Evolutionary conservation across 2,329 filamentous ascomycete genomes (phyloP), one percentile per base, ranked within the genome.

Genomic region (Claviceps sp.): DNA sequence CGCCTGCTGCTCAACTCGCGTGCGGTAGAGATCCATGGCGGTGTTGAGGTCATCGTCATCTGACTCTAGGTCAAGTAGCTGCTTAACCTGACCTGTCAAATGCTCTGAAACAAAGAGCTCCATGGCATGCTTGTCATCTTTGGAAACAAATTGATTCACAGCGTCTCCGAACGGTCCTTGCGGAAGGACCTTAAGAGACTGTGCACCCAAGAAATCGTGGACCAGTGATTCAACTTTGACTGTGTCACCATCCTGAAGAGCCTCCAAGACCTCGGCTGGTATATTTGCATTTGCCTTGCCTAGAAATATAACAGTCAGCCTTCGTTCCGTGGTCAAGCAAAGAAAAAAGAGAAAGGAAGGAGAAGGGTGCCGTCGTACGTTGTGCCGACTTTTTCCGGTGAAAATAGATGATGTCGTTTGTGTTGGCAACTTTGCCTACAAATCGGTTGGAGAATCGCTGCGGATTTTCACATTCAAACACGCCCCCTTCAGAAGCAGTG

Each of bases 381-480:
- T 64, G 62, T 1, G 66, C 68, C n/a, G 79, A 78, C 69, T 95
- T 97, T 69, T 91, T 95, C 52, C 88, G 81, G 66, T 96, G 84
- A 64, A 95, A 97, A 61, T 91, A 86, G 0, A 98, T 83, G 0
- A 98, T 89, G 60, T 98, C 93, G 59, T 90, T 94, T 10, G 84
- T 83, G 63, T 98, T 98, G 54, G 93, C 93, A 1, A 98, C 91
- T 62, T 82, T 87, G n/a, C 83, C 85, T 1, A 85, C 77, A 59
- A 97, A 98, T 2, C 89, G 80, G 64, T 95, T 95, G 0, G 91
- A 97, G 62, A 97, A 96, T 8, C 93, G 82, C 64, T 97, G 93
- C 0, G 93, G 90, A 55, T 98, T 98, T 65, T 97, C 93, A 57
- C 86, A 84, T 58, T 97, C 87, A 61, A 89, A 98, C 39, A 82